phyloP scores from a whole-genome alignment of 148 eudicot species.

The Camellia lanceoleosa region DNA sequence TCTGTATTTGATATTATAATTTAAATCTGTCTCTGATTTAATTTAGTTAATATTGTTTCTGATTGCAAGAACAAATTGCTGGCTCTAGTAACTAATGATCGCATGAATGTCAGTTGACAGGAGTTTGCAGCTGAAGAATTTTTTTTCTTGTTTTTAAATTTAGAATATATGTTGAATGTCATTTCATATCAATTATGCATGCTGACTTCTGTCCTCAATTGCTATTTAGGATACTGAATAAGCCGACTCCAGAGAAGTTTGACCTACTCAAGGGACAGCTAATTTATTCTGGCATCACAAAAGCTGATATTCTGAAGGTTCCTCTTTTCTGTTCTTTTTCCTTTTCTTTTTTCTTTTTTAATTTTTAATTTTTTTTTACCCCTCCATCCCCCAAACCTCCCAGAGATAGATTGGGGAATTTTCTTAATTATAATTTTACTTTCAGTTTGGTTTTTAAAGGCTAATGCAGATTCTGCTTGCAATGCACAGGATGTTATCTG shows the following conservation, averaged over 20 bases:
- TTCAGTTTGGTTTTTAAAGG: neutral
- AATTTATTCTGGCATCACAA: constrained; percentile 79
- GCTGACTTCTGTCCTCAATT: constrained; percentile 12
- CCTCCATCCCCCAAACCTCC: no score
- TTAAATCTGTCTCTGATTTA: no score
- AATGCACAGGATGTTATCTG: constrained; percentile 73
- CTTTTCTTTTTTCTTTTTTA: no score
- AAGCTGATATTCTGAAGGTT: constrained; percentile 90
- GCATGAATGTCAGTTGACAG: neutral
- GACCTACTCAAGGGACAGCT: constrained; percentile 89
- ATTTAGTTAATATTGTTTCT: no score
- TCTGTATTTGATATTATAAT: no score
- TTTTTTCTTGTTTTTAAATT: neutral
- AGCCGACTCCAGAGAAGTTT: constrained; percentile 93
- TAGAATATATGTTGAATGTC: neutral
- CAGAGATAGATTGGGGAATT: neutral
- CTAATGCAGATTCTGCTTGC: constrained; percentile 20
- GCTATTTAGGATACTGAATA: constrained; percentile 75
- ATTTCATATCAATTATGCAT: neutral
- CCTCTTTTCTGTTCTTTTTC: neutral
- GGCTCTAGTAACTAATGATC: neutral
- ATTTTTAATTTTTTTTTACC: no score
- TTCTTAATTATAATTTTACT: neutral
- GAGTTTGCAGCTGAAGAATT: neutral
- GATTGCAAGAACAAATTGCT: no score